Evolutionary conservation across 176 grass and related monocot species (phyloP), one percentile per base, ranked within the genome.

Genomic region (Echinochloa phyllopogon): DNA sequence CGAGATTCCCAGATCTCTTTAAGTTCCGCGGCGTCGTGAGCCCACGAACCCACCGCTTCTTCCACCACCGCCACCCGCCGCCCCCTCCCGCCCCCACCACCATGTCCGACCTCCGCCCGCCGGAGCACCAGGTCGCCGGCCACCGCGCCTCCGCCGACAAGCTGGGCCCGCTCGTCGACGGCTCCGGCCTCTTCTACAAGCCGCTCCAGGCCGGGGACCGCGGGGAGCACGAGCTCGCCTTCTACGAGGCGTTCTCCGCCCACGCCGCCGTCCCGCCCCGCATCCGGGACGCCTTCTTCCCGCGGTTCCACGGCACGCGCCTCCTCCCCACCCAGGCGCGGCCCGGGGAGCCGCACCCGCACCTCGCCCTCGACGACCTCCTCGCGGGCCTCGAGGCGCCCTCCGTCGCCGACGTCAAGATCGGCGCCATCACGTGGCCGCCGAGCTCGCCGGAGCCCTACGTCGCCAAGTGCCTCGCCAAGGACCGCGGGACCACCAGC

Each of bases 351-450:
- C 68, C 65, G 23, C 78, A 89, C 77, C 82, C 91, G 1, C 93
- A 95, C 69, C 80, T 98, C 76, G 73, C 86, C 74, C 85, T 98
- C 43, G 96, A 95, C 6, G 91, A 98, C 40, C 62, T 95, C 76
- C 80, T 94, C 75, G 33, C 74, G 4, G 96, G 88, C 6, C 51
- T 92, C 69, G 25, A 52, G 6, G 55, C 47, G 21, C 96, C 96
- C 38, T 95, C 80, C 72, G 68, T 98, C 25, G 69, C 86, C 43
- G 96, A 98, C 87, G 33, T 98, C 87, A 98, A 95, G 91, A 98
- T 98, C 73, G 96, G 96, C 63, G 86, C 91, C 1, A 82, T 84
- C 51, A 94, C 93, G 0, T 98, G 93, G 93, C 88, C 90, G 18
- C 87, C 81, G 1, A 10, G 48, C 38, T 63, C 74, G 15, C 41